These are phyloP conservation scores for Fraxinus platypoda DNA, from an alignment of 305 asterid species.

Conservation along the genomic window DNA sequence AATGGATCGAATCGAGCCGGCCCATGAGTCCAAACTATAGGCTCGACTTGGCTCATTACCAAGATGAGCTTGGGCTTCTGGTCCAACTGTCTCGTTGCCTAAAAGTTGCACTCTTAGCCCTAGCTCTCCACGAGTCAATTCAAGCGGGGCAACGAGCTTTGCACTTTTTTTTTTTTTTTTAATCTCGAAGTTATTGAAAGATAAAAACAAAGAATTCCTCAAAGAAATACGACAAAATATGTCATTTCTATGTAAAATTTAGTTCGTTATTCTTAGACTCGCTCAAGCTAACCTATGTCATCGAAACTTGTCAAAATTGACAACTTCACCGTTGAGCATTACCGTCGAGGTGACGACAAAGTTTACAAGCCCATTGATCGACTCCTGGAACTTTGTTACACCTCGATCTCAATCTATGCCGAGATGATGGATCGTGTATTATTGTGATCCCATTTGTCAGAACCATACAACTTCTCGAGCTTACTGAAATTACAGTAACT, in stretches of 20 bases:
- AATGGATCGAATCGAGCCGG: background rate
- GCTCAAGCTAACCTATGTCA: background rate
- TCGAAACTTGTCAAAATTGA: background rate
- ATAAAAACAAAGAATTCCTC: background rate
- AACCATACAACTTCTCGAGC: no score
- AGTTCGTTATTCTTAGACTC: background rate
- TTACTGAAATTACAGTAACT: no score
- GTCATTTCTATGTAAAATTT: background rate
- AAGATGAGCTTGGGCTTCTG: background rate
- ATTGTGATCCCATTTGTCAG: no score
- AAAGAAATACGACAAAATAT: background rate
- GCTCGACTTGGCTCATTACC: background rate
- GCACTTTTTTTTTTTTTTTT: no score
- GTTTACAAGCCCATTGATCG: background rate
- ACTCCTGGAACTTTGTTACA: background rate
- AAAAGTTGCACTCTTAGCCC: no score
- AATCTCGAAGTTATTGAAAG: background rate
- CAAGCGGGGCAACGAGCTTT: background rate
- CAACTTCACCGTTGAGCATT: background rate
- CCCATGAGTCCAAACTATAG: background rate
- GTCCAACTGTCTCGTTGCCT: background rate
- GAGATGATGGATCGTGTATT: background rate
- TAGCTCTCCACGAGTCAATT: no score
- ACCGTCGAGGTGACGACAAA: background rate
- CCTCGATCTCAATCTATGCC: background rate